phyloP scores from a whole-genome alignment of 768 basidiomycete genomes.

The Suillus hirtellus region DNA sequence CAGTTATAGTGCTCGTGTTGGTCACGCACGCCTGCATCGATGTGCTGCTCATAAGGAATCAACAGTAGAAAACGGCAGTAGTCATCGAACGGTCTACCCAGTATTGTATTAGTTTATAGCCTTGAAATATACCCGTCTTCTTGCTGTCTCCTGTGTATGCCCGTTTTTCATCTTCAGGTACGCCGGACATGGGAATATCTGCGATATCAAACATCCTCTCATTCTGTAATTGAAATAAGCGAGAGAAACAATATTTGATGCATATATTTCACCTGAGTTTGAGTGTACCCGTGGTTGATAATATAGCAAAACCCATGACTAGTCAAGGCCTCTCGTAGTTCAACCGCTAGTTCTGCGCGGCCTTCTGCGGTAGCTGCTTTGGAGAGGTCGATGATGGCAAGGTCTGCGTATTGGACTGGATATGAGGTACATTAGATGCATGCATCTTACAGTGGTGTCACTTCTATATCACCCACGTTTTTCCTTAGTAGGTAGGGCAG shows the following conservation, averaged over 20 bases:
- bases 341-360: conserved; percentile 35
- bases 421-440: conserved; percentile 22
- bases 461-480: conserved; percentile 14
- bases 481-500: conserved; percentile 30
- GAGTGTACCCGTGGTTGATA: conserved; percentile 36
- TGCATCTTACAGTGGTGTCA: neutral
- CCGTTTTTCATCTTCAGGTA: conserved; percentile 44
- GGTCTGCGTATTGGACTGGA: conserved; percentile 43
- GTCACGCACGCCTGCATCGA: conserved; percentile 62
- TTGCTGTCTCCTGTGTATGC: conserved; percentile 41
- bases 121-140: conserved; percentile 48
- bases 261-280: conserved; percentile 30
- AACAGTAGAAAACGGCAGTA: neutral
- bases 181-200: conserved; percentile 43
- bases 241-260: neutral
- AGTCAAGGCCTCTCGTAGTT: conserved; percentile 44
- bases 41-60: conserved; percentile 42
- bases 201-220: conserved; percentile 51
- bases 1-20: conserved; percentile 66
- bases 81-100: conserved; percentile 36
- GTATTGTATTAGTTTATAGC: conserved; percentile 52
- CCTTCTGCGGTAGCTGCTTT: conserved; percentile 38
- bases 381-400: conserved; percentile 51
- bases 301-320: conserved; percentile 39
- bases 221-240: conserved; percentile 32